Base-by-base conservation (phyloP, 305 asterid species). In the Plantago rigida region DNA sequence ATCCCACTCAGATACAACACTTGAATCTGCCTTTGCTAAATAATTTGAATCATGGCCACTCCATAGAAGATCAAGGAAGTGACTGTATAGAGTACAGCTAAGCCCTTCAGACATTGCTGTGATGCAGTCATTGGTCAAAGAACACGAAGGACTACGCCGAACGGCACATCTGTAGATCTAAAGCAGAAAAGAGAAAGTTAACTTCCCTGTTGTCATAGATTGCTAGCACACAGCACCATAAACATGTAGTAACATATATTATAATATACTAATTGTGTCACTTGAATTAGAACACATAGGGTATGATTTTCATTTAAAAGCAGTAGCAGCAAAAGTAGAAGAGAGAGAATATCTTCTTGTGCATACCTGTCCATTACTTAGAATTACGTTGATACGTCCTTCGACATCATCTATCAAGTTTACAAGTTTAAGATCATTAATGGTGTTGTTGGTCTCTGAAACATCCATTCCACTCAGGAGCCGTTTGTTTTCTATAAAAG, bases 91-190 rank as follows among this genome's bases (percentile, higher is more conserved):
- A 69, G 67, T 72, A 74, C 84, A 78, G 64, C 66, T 72, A 17
- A 92, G 87, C 65, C 94, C 94, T 75, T 86, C 94, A 42, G 93
- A 78, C 93, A 88, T 76, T 68, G 95, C 85, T 59, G 81, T 67
- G 74, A 89, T 73, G 79, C 99, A 92, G 65, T 92, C 95, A 77
- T 85, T 73, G 26, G 87, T 80, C 64, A 92, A 78, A 65, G 91
- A 83, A 22, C 96, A 92, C 51, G 96, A 83, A 75, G 96, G 98
- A 76, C 84, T 71, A 60, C 81, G 75, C 12, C 88, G 81, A 64
- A 86, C 71, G 44, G 84, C 77, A 65, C 98, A 88, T 77, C 96
- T 82, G 83, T 78, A 86, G 24, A 70, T 76, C 96, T 87, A 74
- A 52, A 74, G 68, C 67, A 72, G 60, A 56, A 51, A 66, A 42